A percentile compares a stretch with the other conserved stretches of the same genome.
These are phyloP conservation scores for Posidonia australis DNA, from an alignment of 106 monocot species.

Conservation along the genomic window DNA sequence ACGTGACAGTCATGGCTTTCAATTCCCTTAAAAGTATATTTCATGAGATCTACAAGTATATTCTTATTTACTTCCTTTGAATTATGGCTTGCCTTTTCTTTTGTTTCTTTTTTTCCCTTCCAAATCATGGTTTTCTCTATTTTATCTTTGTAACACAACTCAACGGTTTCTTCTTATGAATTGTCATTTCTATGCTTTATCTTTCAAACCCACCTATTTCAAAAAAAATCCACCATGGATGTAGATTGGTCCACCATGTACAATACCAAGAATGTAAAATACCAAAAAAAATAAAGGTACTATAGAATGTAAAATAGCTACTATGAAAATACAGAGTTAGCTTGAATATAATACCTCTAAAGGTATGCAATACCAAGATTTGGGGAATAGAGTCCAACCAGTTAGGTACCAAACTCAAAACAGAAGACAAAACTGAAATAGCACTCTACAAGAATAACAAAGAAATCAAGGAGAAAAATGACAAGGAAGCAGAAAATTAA, in stretches of 20 bases:
- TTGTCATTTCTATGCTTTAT: too few relatives aligned
- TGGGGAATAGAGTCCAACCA: conserved; percentile 80
- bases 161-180: too few relatives aligned
- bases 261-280: too few relatives aligned
- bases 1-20: too few relatives aligned
- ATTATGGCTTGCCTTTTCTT: neutral
- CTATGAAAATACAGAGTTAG: neutral
- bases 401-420: conserved; percentile 59
- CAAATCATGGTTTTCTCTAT: neutral
- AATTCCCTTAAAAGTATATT: too few relatives aligned
- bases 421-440: conserved; percentile 65
- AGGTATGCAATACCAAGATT: conserved; percentile 91
- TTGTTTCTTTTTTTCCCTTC: neutral
- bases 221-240: too few relatives aligned
- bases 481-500: neutral
- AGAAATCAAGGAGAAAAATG: neutral
- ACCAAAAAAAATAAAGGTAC: neutral
- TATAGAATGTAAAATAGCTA: neutral
- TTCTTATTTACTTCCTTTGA: neutral
- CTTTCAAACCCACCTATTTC: too few relatives aligned
- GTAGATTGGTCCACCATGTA: too few relatives aligned
- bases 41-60: too few relatives aligned
- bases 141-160: too few relatives aligned
- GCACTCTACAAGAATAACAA: conserved; percentile 58
- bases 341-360: conserved; percentile 46